Base-by-base conservation (phyloP, 352 stramenopile genomes). In the Achlya hypogyna region DNA sequence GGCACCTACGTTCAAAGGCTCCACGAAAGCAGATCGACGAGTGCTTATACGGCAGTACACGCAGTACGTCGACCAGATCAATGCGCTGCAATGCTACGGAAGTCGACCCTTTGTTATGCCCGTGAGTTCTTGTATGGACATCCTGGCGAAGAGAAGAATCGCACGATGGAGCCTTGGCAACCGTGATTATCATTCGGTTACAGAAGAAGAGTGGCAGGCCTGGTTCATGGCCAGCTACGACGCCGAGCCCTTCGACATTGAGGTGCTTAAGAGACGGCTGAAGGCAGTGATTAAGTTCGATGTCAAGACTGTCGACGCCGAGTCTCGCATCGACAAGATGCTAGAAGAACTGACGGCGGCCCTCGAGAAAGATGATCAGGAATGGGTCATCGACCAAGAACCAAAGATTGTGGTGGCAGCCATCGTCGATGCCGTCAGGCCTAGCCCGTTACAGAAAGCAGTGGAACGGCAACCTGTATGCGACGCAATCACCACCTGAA, bases 351-450 rank as follows among this genome's bases (percentile, higher is more conserved):
- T 64, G 29, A 64, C 52, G 56, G 20, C 5, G 56, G 56, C 35
- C 38, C 28, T 25, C 51, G 28, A 22, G 42, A 27, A 38, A n/a
- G n/a, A 65, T 25, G 18, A 27, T n/a, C 58, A 65, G 53, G 58
- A 65, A 52, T 65, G 58, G 42, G 58, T 65, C 8, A 18, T 65
- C 4, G 14, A 65, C 23, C 42, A 65, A 65, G 58, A 65, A 58
- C 32, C 32, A 6, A 65, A 65, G 23, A 22, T 65, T 31, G 58
- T 65, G 20, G 58, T 65, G 35, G 58, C 20, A 25, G n/a, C 53
- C 34, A 65, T 65, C n/a, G 28, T 27, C 4, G 53, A 65, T 18
- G 58, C 58, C 16, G 34, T 65, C 20, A 53, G 25, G 31, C 58
- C 58, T 9, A 34, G 16, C 5, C 5, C 47, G 22, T 16, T 65